These are phyloP conservation scores for Saccharomycopsis malanga DNA, from an alignment of 805 yeast species.

Conservation along the genomic window DNA sequence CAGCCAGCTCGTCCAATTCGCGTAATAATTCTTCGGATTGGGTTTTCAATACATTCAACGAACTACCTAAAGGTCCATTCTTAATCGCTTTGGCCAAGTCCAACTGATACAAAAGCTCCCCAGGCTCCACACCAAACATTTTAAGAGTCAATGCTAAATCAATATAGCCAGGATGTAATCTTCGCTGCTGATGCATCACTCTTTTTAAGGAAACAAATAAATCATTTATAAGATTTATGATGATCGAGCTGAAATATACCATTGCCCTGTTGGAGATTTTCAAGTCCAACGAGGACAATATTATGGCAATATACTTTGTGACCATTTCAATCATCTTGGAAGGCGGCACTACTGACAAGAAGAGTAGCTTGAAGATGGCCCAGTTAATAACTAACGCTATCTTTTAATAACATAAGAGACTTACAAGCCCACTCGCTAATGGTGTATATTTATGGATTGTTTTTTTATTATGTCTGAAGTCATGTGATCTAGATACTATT, in stretches of 20 bases:
- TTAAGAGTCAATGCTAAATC: constrained; percentile 15
- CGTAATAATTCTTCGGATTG: neutral
- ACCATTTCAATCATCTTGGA: constrained; percentile 19
- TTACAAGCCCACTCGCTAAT: too few species aligned
- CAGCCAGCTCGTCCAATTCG: neutral
- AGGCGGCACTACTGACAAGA: neutral
- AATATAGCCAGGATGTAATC: constrained; percentile 19
- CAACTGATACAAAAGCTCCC: constrained; percentile 11
- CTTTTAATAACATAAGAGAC: too few species aligned
- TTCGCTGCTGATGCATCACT: constrained; percentile 17
- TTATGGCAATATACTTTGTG: constrained; percentile 14
- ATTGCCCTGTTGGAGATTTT: constrained; percentile 12
- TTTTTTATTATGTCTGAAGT: too few species aligned
- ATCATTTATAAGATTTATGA: constrained; percentile 15
- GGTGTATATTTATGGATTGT: too few species aligned
- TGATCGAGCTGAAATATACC: constrained; percentile 14
- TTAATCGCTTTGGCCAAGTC: constrained; percentile 13
- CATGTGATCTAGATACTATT: too few species aligned
- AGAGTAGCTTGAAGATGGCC: too few species aligned
- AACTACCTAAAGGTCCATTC: neutral
- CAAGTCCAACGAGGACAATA: constrained; percentile 15
- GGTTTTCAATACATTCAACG: constrained; percentile 1
- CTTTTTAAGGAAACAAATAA: constrained; percentile 7
- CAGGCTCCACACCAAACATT: constrained; percentile 9
- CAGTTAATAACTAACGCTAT: too few species aligned